A percentile compares a stretch with the other conserved stretches of the same genome.
Conservation (phyloP, 305 asterid genomes). For the Striga hermonthica region DNA sequence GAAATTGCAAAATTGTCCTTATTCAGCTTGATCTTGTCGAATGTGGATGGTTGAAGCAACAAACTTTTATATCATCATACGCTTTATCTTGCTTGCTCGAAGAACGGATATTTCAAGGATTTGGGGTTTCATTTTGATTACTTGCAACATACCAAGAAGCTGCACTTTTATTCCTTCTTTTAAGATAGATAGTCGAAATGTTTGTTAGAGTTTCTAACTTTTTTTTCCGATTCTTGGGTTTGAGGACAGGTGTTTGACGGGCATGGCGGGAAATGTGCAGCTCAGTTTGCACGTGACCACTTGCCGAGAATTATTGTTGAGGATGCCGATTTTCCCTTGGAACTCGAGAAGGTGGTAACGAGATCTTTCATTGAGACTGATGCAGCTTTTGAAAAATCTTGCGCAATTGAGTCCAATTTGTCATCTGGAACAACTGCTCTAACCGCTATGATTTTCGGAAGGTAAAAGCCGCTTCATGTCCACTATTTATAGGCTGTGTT, state of each 20-base stretch:
- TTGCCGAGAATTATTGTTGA: slow-evolving; percentile 72
- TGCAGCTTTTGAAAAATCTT: slow-evolving; percentile 68
- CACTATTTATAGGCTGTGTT: too few relatives aligned
- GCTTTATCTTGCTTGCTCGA: too few relatives aligned
- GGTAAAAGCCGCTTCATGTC: slow-evolving; percentile 39
- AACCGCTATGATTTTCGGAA: slow-evolving; percentile 83
- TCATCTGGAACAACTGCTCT: slow-evolving; percentile 90
- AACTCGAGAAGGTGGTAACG: slow-evolving; percentile 76
- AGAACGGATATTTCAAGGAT: too few relatives aligned
- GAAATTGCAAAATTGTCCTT: too few relatives aligned
- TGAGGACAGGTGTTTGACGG: slow-evolving; percentile 82
- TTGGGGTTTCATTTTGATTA: too few relatives aligned
- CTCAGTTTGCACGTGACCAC: slow-evolving; percentile 79
- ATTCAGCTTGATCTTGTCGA: too few relatives aligned
- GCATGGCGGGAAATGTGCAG: slow-evolving; percentile 85
- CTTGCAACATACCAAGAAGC: too few relatives aligned
- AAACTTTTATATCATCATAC: too few relatives aligned
- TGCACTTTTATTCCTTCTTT: too few relatives aligned
- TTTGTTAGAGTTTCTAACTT: slow-evolving; percentile 22
- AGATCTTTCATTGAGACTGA: slow-evolving; percentile 73
- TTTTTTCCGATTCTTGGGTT: slow-evolving; percentile 23
- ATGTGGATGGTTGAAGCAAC: too few relatives aligned
- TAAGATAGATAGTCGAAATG: too few relatives aligned
- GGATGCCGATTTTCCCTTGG: slow-evolving; percentile 76
- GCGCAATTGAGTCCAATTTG: slow-evolving; percentile 57